phyloP scores from a whole-genome alignment of 2,329 filamentous ascomycete genomes.

The Hypoxylon sp. region DNA sequence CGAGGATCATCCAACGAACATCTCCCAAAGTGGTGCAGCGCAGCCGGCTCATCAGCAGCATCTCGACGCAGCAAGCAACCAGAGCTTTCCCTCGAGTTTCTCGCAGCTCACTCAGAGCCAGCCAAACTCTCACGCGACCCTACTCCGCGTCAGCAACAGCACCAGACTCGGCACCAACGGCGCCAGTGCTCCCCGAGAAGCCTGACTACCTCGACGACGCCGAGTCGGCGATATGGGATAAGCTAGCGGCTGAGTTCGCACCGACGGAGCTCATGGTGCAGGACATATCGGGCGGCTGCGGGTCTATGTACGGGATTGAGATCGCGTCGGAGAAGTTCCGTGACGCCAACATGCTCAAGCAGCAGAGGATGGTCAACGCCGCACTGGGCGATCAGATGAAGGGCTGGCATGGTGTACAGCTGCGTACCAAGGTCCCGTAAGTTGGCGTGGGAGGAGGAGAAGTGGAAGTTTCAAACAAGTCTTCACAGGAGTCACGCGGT shows the following conservation, averaged over 20 bases:
- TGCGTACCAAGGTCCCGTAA: slow-evolving; percentile 73
- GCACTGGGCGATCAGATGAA: slow-evolving; percentile 81
- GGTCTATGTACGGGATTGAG: slow-evolving; percentile 88
- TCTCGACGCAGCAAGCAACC: slow-evolving; percentile 23
- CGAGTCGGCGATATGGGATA: slow-evolving; percentile 70
- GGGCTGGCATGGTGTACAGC: slow-evolving; percentile 84
- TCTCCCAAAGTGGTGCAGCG: slow-evolving; percentile 28
- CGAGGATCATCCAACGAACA: slow-evolving; percentile 34
- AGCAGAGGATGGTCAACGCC: slow-evolving; percentile 83
- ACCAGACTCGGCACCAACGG: slow-evolving; percentile 46
- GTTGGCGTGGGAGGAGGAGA: background rate
- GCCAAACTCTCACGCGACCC: slow-evolving; percentile 13
- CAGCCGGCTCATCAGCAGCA: slow-evolving; percentile 11
- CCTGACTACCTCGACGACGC: slow-evolving; percentile 65
- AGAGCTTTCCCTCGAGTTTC: slow-evolving; percentile 5
- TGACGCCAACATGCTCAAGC: slow-evolving; percentile 79
- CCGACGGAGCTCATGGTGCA: slow-evolving; percentile 72
- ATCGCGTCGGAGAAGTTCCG: slow-evolving; percentile 78
- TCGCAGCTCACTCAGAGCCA: background rate
- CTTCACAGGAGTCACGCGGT: background rate
- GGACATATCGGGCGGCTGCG: slow-evolving; percentile 86
- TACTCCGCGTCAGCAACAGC: slow-evolving; percentile 45
- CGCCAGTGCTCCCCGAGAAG: slow-evolving; percentile 51
- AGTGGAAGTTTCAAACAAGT: background rate
- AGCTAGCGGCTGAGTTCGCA: slow-evolving; percentile 61